Base-by-base conservation (phyloP, 129 eudicot genomes). In the Helianthus tuberosus region DNA sequence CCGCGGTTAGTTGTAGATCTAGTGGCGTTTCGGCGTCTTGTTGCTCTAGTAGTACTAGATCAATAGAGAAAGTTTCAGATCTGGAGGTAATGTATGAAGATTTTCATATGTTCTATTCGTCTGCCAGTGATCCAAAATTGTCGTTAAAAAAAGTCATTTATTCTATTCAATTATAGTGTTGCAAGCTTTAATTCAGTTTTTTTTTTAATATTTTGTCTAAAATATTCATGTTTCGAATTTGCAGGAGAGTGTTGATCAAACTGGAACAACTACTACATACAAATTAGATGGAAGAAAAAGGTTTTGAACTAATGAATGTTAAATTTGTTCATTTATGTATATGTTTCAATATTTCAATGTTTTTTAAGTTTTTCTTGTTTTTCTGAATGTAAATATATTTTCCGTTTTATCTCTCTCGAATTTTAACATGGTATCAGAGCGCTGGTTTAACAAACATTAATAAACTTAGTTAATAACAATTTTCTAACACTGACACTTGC, bases 31-130 rank as follows among this genome's bases (percentile, higher is more conserved):
- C 74, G 12, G 82, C 80, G 29, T 74, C 91, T 39, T 85, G 85
- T 79, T 90, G 90, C 79, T 85, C 93, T 16, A 81, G 86, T 16
- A 81, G 86, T 36, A 85, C 78, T 14, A 75, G 82, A 43, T 76
- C 84, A 47, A 63, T 50, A 11, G 77, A 62, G 49, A 63, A 83
- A 70, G 71, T 73, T 68, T 75, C 78, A 82, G 97, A 91, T 88
- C 95, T 86, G 74, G 85, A 88, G 87, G 97, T 90, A 76, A 29
- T 48, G 41, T 73, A 25, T 69, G 44, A 44, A 53, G 4, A 9
- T 20, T 20, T 20, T 20, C 23, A 20, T 20, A 20, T 20, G 23
- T 20, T 20, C 0, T 55, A 13, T 4, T 20, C 39, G 1, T 29
- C n/a, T 4, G 32, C 1, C 32, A 27, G 2, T 27, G 32, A 27